Base-by-base conservation (phyloP, 108 stramenopile species). In the Cyclotella baltica region DNA sequence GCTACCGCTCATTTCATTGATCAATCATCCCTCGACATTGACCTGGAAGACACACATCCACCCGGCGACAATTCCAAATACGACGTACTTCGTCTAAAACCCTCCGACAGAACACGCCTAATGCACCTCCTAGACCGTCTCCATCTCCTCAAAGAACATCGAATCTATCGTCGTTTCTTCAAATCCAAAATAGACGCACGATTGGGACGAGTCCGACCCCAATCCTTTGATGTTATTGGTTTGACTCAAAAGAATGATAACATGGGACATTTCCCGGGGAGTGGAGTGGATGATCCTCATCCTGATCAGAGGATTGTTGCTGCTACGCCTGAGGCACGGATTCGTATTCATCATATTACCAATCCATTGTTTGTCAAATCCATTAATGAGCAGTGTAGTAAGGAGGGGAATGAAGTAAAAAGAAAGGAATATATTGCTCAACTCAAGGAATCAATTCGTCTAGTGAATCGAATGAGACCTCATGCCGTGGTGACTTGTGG, bases 221-320 rank as follows among this genome's bases (percentile, higher is more conserved):
- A 64, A 11, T 83, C 90, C 1, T 69, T 87, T n/a, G 93, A 93
- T 64, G 85, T 88, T 66, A 83, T 93, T 25, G 93, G 92, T 3
- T 71, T 93, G 65, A 94, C 95, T 6, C 92, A 88, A 59, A 90
- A 92, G 77, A 92, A 87, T 71, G 93, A 94, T 35, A 86, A 92
- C 34, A 89, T 92, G 73, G 88, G 88, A 61, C 88, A 92, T 69
- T 85, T 87, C 48, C 88, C 84, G 13, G 75, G 80, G 34, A 61
- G 57, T 16, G 81, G 77, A 16, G 70, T 70, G 19, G 80, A 85
- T 33, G 70, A 81, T 13, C 69, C 84, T 15, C 80, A 86, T 53
- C 73, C 80, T 4, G 73, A 68, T 25, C 51, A 73, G 35, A 59
- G 52, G 47, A 30, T 75, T 18, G 58, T 66, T 51, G 59, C 67